Base-by-base conservation (phyloP, 2,329 filamentous ascomycete species). In the Spiromastix sp. region DNA sequence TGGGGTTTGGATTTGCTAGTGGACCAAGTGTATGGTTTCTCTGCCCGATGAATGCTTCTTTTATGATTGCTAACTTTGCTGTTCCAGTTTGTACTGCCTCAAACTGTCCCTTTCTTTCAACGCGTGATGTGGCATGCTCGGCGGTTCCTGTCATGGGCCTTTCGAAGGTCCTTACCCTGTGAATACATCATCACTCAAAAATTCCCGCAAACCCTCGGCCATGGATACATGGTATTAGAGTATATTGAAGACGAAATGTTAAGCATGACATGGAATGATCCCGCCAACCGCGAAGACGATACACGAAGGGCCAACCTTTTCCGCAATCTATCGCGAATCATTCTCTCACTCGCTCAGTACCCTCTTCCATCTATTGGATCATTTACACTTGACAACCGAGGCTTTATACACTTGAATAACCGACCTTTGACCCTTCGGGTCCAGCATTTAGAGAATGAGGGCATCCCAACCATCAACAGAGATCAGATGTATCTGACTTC, bases 331-430 rank as follows among this genome's bases (percentile, higher is more conserved):
- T 42, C 42, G 9, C 39, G 38, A 1, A 45, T 49, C 20, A n/a
- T n/a, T n/a, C n/a, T n/a, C n/a, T n/a, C n/a, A n/a, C n/a, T n/a
- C n/a, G n/a, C n/a, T n/a, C n/a, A 9, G 41, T 39, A 10, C 45
- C 51, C 18, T 33, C n/a, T 56, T 6, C 48, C 49, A 8, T 43
- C 45, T 6, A 60, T 62, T 32, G 56, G 56, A 5, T 60, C 57
- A 8, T 45, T 51, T 9, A 46, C 41, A 7, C 44, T 61, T 11
- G 41, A 56, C 31, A 28, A 47, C 4, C 22, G 47, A n/a, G 45
- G 52, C 7, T 39, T 38, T 21, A 27, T 53, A 11, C 34, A 27
- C 12, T 34, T 52, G 10, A 38, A 31, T 11, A 50, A 48, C 24
- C 42, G 50, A 2, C 49, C 50, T 7, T 36, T 54, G 4, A 47